These are phyloP conservation scores for Clarkia xantiana DNA, from an alignment of 345 rosid species.

Conservation along the genomic window DNA sequence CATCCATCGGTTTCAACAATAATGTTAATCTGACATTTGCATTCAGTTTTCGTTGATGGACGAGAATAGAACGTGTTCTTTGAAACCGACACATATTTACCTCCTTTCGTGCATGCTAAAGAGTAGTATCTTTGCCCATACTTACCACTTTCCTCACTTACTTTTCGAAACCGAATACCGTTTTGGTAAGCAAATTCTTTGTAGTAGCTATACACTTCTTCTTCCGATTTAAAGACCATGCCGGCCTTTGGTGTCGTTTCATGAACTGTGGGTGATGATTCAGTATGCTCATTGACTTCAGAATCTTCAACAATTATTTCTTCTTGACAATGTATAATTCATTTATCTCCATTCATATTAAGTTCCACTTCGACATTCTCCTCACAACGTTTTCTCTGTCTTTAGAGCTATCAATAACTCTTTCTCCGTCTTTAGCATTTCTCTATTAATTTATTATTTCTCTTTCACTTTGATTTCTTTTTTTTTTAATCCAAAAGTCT, in stretches of 20 bases:
- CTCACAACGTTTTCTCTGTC: too few relatives aligned
- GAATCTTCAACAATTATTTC: too few relatives aligned
- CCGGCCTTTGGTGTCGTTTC: slow-evolving; percentile 4
- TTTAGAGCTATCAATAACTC: too few relatives aligned
- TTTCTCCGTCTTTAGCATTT: too few relatives aligned
- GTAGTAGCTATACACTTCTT: slow-evolving; percentile 7
- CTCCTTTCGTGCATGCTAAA: slow-evolving; percentile 7
- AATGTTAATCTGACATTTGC: slow-evolving; percentile 33
- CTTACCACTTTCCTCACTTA: slow-evolving; percentile 5
- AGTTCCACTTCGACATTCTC: too few relatives aligned
- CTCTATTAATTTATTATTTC: too few relatives aligned
- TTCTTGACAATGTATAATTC: too few relatives aligned
- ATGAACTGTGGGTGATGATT: too few relatives aligned
- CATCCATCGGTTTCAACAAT: slow-evolving; percentile 26
- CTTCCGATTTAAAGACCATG: slow-evolving; percentile 9
- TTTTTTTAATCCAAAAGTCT: too few relatives aligned
- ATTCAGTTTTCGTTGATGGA: slow-evolving; percentile 18
- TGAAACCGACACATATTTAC: not conserved
- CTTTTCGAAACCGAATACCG: slow-evolving; percentile 12
- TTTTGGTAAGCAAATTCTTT: slow-evolving; percentile 1
- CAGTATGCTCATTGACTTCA: too few relatives aligned
- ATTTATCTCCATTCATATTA: too few relatives aligned
- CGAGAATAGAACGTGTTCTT: slow-evolving; percentile 1
- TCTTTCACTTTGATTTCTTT: too few relatives aligned
- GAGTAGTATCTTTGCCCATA: slow-evolving; percentile 9